Conservation (phyloP, 2,329 filamentous ascomycete species). For the Talaromyces rugulosus region DNA sequence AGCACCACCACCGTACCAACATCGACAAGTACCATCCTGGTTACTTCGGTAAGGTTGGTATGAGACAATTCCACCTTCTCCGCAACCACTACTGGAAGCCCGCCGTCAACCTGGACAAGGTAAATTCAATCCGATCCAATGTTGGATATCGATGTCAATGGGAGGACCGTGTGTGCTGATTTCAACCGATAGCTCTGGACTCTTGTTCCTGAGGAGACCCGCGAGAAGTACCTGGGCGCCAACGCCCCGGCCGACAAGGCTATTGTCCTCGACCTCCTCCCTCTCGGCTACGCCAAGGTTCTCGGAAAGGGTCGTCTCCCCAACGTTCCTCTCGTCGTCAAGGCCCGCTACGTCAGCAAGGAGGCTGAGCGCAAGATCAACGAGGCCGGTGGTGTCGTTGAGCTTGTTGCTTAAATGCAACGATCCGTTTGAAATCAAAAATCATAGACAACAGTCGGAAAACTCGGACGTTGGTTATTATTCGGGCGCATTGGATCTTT, state of each 20-base stretch:
- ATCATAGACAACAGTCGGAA: constrained; percentile 4
- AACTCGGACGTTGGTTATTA: background rate
- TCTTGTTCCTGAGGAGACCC: constrained; percentile 86
- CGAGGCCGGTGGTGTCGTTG: constrained; percentile 90
- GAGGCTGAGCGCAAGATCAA: constrained; percentile 99
- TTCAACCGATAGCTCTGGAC: constrained; percentile 71
- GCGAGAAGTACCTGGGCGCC: constrained; percentile 79
- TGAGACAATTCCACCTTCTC: constrained; percentile 95
- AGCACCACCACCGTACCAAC: constrained; percentile 97
- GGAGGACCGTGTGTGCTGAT: constrained; percentile 6
- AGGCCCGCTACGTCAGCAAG: constrained; percentile 90
- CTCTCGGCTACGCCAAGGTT: constrained; percentile 97
- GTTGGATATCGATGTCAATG: background rate
- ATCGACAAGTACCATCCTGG: constrained; percentile 92
- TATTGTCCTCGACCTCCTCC: constrained; percentile 94
- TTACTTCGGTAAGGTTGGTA: constrained; percentile 98
- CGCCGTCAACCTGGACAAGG: constrained; percentile 98
- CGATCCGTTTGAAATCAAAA: background rate
- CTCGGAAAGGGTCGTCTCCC: constrained; percentile 97
- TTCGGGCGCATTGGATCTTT: background rate
- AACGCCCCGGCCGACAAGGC: constrained; percentile 82
- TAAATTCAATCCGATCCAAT: constrained; percentile 41
- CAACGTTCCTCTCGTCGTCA: constrained; percentile 87
- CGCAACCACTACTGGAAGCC: constrained; percentile 98
- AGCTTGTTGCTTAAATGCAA: constrained; percentile 79